These are phyloP conservation scores for Phragmites australis DNA, from an alignment of 176 grass and related monocot species.

Conservation along the genomic window DNA sequence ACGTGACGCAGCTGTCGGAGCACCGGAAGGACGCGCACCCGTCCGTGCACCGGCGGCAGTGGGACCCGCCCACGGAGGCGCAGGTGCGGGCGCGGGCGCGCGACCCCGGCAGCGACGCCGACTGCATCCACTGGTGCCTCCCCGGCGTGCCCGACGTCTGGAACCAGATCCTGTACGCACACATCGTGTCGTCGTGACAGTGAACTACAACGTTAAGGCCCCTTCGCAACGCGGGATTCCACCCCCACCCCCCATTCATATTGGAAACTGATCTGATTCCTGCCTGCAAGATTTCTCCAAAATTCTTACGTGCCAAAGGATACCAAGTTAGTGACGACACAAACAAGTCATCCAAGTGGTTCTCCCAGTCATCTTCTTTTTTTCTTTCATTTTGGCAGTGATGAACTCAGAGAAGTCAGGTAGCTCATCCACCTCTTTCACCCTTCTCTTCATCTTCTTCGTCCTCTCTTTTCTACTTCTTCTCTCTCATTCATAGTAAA, in stretches of 20 bases:
- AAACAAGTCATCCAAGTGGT: too few relatives aligned
- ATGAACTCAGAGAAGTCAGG: too few relatives aligned
- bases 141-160: conserved; percentile 87
- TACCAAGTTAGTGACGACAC: too few relatives aligned
- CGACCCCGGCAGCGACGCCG: conserved; percentile 56
- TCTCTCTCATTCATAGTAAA: too few relatives aligned
- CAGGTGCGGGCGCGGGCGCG: conserved; percentile 47
- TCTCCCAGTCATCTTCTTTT: background rate
- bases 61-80: conserved; percentile 58
- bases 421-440: too few relatives aligned
- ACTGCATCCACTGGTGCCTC: conserved; percentile 99
- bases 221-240: too few relatives aligned
- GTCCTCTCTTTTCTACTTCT: too few relatives aligned
- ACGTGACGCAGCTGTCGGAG: conserved; percentile 78
- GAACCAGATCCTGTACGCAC: conserved; percentile 71
- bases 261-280: too few relatives aligned
- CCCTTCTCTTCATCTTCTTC: too few relatives aligned
- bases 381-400: background rate
- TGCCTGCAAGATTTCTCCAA: too few relatives aligned
- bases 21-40: conserved; percentile 82
- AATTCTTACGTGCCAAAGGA: too few relatives aligned
- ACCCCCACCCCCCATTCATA: too few relatives aligned
- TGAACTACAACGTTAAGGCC: background rate
- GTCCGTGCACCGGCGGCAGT: conserved; percentile 68
- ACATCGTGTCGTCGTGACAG: conserved; percentile 42